Evolutionary conservation across 805 yeast species (phyloP).

Genomic region (Metschnikowia lunata): DNA sequence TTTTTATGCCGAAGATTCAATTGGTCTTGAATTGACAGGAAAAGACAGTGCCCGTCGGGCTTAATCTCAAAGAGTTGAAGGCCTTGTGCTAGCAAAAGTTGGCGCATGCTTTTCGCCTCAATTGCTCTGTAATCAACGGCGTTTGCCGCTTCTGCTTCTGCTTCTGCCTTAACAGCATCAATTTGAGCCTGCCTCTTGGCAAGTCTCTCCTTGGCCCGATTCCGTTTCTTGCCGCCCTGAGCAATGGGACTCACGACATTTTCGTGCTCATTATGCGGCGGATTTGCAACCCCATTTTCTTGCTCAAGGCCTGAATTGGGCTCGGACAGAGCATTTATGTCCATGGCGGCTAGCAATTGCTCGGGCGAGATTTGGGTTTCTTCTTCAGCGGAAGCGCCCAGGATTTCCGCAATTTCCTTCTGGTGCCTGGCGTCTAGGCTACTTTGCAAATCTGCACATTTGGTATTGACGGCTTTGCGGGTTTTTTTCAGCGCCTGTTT

Average conservation of each 20-base stretch:
- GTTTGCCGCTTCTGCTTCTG: conserved; percentile 61
- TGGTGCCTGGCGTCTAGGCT: conserved; percentile 52
- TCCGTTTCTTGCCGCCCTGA: conserved; percentile 44
- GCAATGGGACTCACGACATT: not conserved
- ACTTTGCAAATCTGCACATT: conserved; percentile 57
- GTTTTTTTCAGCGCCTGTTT: conserved; percentile 81
- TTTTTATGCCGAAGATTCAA: conserved; percentile 45
- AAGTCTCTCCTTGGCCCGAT: conserved; percentile 79
- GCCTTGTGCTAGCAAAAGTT: conserved; percentile 44
- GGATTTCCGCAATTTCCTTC: conserved; percentile 38
- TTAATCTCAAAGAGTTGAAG: conserved; percentile 63
- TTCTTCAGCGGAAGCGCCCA: not conserved
- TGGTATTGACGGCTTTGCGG: conserved; percentile 58
- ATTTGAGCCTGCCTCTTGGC: conserved; percentile 73
- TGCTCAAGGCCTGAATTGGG: not conserved
- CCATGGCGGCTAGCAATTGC: conserved; percentile 39
- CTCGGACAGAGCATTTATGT: not conserved
- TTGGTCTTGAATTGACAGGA: conserved; percentile 83
- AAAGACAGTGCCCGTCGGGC: conserved; percentile 94
- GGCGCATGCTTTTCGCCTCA: conserved; percentile 64
- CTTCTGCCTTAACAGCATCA: conserved; percentile 59
- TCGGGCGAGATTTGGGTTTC: conserved; percentile 46
- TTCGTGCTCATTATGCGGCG: not conserved
- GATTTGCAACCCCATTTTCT: not conserved
- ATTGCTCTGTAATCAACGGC: conserved; percentile 66